phyloP scores from a whole-genome alignment of 2,329 filamentous ascomycete species.

The Onygenales sp. region DNA sequence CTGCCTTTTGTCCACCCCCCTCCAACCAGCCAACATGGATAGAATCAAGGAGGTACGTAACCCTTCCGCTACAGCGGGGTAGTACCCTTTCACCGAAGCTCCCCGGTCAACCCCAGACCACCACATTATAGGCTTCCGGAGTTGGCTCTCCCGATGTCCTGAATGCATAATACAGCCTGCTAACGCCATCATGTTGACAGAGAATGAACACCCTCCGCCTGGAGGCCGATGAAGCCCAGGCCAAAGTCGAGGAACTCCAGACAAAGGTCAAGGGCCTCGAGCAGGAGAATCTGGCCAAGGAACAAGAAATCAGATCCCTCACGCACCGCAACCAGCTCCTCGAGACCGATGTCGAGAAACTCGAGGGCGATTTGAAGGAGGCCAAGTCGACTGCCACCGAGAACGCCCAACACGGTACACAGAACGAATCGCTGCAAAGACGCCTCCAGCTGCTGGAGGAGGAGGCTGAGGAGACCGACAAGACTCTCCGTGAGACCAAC shows the following conservation, averaged over 20 bases:
- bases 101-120: conserved; percentile 10
- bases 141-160: too few relatives aligned
- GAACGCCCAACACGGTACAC: conserved; percentile 70
- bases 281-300: conserved; percentile 91
- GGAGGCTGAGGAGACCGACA: conserved; percentile 93
- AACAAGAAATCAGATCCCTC: conserved; percentile 95
- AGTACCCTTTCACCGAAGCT: conserved; percentile 20
- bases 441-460: conserved; percentile 94
- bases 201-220: conserved; percentile 61
- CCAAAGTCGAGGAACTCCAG: conserved; percentile 81
- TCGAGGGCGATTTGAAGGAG: conserved; percentile 73
- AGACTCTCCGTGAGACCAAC: conserved; percentile 91
- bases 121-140: not conserved
- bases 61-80: conserved; percentile 27
- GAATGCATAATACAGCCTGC: not conserved
- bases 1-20: conserved; percentile 23
- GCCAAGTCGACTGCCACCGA: conserved; percentile 80
- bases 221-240: conserved; percentile 77
- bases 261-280: conserved; percentile 79
- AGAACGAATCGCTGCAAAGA: conserved; percentile 85
- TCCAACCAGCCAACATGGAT: conserved; percentile 54
- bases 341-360: conserved; percentile 84
- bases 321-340: conserved; percentile 91
- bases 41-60: conserved; percentile 77
- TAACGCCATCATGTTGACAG: not conserved